Base-by-base conservation (phyloP, 1,139 yeast species). In the Petasospora fabianii region DNA sequence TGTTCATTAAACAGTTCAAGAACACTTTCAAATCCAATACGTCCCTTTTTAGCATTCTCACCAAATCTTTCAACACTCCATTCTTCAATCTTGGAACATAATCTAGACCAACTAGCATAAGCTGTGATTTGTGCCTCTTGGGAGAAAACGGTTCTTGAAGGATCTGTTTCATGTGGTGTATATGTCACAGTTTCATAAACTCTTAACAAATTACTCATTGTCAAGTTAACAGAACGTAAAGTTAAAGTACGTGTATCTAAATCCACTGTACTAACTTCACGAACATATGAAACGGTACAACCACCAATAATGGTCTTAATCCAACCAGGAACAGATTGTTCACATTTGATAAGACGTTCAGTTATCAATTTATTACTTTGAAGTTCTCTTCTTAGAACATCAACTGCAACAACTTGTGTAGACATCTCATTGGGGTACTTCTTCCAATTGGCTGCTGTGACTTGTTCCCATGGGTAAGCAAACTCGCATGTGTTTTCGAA, bases 371-470 rank as follows among this genome's bases (percentile, higher is more conserved):
- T 69, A 16, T 78, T 74, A 1, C 75, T 71, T 53, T 81, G 77
- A 6, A 87, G 59, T 50, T 81, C 85, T 44, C 97, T 71, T 44
- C 82, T 68, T 35, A 92, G 65, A 3, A 87, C 86, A 60, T 92
- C 98, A 6, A 92, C 97, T 1, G 95, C 94, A 14, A 87, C 82
- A n/a, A 92, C 98, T 64, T 92, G 98, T 1, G 95, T 76, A 7
- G 96, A 82, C 46, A 83, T 71, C 55, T 88, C 95, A 49, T 92
- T 92, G 13, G 98, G 98, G 63, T 92, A 92, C 56, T 92, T 92
- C 50, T 78, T 80, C 98, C 98, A 92, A 62, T 92, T 90, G 43
- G 97, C 97, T 0, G 95, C 90, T 1, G 96, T 84, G 15, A 92
- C 96, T 56, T 86, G 88, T 29, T 84, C 95, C 97, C 97, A 90